Conservation (phyloP, 2,329 filamentous ascomycete species). For the Colletotrichum australisinense region DNA sequence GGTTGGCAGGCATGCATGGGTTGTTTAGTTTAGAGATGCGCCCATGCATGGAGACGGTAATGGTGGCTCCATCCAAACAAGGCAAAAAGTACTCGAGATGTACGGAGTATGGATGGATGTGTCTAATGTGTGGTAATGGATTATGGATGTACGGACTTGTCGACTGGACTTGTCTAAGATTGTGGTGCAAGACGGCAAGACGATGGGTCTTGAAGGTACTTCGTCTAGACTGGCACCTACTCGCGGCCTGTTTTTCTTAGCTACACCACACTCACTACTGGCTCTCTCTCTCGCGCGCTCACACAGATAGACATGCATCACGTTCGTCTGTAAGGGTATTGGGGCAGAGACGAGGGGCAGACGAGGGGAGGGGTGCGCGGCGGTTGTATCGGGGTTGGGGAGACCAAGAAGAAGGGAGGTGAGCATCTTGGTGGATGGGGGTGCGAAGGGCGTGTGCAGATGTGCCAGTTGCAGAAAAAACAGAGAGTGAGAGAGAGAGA, state of each 20-base stretch:
- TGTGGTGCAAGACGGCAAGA: constrained; percentile 28
- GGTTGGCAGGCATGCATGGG: constrained; percentile 25
- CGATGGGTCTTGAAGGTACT: constrained; percentile 32
- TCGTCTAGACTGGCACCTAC: constrained; percentile 27
- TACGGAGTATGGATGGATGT: constrained; percentile 21
- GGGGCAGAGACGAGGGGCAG: constrained; percentile 13
- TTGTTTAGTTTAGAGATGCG: constrained; percentile 32
- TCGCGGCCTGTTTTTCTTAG: constrained; percentile 27
- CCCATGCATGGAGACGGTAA: constrained; percentile 34
- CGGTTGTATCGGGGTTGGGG: constrained; percentile 34
- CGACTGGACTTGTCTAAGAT: constrained; percentile 24
- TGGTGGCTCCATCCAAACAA: constrained; percentile 31
- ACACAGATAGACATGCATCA: constrained; percentile 25
- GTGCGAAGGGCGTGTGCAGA: background rate
- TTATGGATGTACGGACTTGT: constrained; percentile 30
- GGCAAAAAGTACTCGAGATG: constrained; percentile 25
- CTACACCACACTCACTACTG: constrained; percentile 16
- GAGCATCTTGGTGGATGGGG: background rate
- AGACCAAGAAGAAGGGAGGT: background rate
- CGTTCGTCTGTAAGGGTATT: constrained; percentile 31
- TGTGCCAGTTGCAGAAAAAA: constrained; percentile 19
- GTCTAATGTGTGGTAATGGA: constrained; percentile 29
- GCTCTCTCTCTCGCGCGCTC: background rate
- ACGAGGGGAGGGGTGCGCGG: constrained; percentile 26
- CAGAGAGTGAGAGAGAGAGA: background rate